These are phyloP conservation scores for Pilasporangium apinafurcum DNA, from an alignment of 352 stramenopile species.

Conservation along the genomic window DNA sequence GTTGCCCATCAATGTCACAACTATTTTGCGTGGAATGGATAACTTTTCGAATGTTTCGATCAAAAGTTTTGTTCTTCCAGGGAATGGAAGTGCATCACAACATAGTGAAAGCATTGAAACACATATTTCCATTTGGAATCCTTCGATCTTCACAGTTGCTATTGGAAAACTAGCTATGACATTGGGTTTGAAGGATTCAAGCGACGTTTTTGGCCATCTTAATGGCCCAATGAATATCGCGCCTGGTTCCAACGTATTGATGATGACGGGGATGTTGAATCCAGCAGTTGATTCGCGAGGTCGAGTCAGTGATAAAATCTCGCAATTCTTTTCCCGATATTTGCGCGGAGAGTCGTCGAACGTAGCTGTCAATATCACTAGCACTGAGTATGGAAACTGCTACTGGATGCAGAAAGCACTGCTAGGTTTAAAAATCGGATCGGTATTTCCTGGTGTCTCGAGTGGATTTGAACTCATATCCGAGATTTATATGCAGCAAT, in stretches of 20 bases:
- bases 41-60: constrained; percentile 59
- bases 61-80: constrained; percentile 49
- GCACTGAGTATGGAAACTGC: constrained; percentile 40
- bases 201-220: constrained; percentile 42
- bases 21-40: constrained; percentile 49
- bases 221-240: constrained; percentile 47
- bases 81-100: constrained; percentile 19
- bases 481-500: constrained; percentile 53
- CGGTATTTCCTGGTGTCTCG: constrained; percentile 52
- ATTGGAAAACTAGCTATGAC: constrained; percentile 57
- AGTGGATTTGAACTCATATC: constrained; percentile 60
- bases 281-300: constrained; percentile 31
- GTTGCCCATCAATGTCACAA: constrained; percentile 38
- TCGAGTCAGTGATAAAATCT: constrained; percentile 38
- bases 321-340: constrained; percentile 67
- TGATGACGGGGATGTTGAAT: constrained; percentile 38
- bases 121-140: constrained; percentile 62
- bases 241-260: constrained; percentile 40
- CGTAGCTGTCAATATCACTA: constrained; percentile 44
- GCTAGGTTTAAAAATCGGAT: constrained; percentile 50
- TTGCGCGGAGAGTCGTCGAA: constrained; percentile 43
- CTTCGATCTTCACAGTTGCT: constrained; percentile 59
- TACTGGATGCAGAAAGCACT: constrained; percentile 61
- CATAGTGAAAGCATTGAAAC: constrained; percentile 47
- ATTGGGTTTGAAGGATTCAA: constrained; percentile 22